phyloP scores from a whole-genome alignment of 495 filamentous ascomycete species.

The Penicillium fimorum region DNA sequence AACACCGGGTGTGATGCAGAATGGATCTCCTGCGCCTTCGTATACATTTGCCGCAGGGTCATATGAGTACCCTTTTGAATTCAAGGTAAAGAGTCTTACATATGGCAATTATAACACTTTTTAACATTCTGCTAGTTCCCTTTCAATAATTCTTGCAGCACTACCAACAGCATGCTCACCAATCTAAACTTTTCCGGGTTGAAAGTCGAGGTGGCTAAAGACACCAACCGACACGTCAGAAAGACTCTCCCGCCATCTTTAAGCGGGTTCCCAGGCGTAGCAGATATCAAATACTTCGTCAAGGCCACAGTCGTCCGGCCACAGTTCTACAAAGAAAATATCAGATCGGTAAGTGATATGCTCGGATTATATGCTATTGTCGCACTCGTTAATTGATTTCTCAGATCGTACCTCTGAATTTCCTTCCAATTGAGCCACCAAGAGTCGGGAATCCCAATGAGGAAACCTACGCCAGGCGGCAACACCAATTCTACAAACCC shows the following conservation, averaged over 20 bases:
- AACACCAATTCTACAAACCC: conserved; percentile 66
- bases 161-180: conserved; percentile 56
- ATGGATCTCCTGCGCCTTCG: conserved; percentile 41
- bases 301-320: conserved; percentile 87
- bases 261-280: conserved; percentile 74
- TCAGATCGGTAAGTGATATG: conserved; percentile 53
- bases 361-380: background rate
- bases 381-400: conserved; percentile 8
- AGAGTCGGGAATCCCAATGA: conserved; percentile 61
- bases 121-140: conserved; percentile 54
- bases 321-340: conserved; percentile 82
- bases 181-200: conserved; percentile 56
- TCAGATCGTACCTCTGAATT: conserved; percentile 65
- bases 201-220: conserved; percentile 56
- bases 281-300: conserved; percentile 88
- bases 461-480: conserved; percentile 80
- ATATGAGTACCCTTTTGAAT: conserved; percentile 86
- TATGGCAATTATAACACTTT: background rate
- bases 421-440: conserved; percentile 90
- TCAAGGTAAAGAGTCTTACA: conserved; percentile 59
- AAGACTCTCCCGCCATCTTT: conserved; percentile 86
- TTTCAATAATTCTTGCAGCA: conserved; percentile 83
- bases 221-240: conserved; percentile 66
- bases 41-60: conserved; percentile 71
- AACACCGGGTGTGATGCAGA: conserved; percentile 49